Percentiles rank a stretch among this genome's conserved stretches.
Evolutionary conservation across 106 monocot genomes (phyloP).

Genomic region (Acorus calamus): DNA sequence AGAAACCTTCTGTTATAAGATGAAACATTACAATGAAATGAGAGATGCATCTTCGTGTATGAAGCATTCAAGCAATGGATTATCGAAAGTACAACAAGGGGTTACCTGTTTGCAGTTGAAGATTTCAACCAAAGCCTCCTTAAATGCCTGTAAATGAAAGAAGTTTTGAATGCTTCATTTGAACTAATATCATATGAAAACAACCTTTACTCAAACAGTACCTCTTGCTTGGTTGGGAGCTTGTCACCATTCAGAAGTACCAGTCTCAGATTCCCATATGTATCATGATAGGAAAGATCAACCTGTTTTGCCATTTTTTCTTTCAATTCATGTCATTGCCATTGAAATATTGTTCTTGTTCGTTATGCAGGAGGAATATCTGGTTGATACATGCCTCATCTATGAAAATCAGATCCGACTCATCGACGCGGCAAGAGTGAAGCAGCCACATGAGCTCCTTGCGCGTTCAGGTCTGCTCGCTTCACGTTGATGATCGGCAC

Average conservation of each 20-base stretch:
- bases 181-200: neutral
- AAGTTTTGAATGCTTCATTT: neutral
- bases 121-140: constrained; percentile 14
- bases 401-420: constrained; percentile 6
- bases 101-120: constrained; percentile 12
- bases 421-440: constrained; percentile 8
- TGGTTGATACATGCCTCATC: constrained; percentile 7
- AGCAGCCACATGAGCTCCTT: constrained; percentile 17
- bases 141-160: constrained; percentile 15
- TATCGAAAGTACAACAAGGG: too few species aligned
- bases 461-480: constrained; percentile 4
- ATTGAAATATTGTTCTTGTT: too few species aligned
- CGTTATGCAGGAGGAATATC: too few species aligned
- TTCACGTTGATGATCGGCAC: constrained; percentile 12
- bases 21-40: too few species aligned
- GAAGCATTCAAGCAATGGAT: too few species aligned
- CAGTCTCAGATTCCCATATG: constrained; percentile 22
- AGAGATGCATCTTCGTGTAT: too few species aligned
- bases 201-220: neutral
- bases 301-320: constrained; percentile 3
- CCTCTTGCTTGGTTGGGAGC: constrained; percentile 22
- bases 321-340: too few species aligned
- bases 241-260: constrained; percentile 19
- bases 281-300: constrained; percentile 15
- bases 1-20: too few species aligned